These are phyloP conservation scores for Quercus rubra DNA, from an alignment of 306 rosid genomes.

Conservation along the genomic window DNA sequence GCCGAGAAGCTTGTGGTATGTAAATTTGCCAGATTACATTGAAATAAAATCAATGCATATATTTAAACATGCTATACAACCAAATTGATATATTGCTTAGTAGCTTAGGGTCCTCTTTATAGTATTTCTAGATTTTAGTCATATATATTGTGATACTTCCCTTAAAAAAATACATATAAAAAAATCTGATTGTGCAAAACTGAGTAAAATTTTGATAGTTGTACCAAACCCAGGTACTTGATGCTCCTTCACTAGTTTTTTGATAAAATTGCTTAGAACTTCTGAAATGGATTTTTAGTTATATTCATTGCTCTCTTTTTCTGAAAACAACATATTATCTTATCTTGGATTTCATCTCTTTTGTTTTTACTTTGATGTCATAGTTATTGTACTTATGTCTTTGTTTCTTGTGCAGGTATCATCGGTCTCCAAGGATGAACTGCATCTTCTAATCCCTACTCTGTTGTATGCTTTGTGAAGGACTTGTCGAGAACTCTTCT, in stretches of 20 bases:
- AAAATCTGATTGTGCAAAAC: background rate
- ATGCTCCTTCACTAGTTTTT: too few relatives aligned
- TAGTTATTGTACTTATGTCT: background rate
- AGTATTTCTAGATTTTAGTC: background rate
- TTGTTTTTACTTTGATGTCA: background rate
- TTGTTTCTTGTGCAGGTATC: slow-evolving; percentile 42
- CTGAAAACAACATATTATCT: background rate
- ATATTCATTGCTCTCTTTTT: background rate
- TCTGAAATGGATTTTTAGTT: background rate
- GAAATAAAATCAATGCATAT: background rate
- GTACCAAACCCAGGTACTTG: background rate
- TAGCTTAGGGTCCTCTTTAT: background rate
- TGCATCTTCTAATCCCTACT: background rate
- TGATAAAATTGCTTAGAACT: background rate
- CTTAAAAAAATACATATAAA: too few relatives aligned
- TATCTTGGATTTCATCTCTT: background rate
- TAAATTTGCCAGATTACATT: background rate
- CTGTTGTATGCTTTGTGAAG: background rate
- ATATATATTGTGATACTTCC: background rate
- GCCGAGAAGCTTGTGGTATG: slow-evolving; percentile 92
- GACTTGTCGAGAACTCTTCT: slow-evolving; percentile 4
- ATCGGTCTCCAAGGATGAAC: slow-evolving; percentile 61
- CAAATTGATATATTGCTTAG: background rate
- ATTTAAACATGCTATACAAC: background rate
- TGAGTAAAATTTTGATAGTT: background rate